Percentiles rank a stretch among this genome's conserved stretches.
Conservation (phyloP, 2,329 filamentous ascomycete species). For the Ascochyta fabae region DNA sequence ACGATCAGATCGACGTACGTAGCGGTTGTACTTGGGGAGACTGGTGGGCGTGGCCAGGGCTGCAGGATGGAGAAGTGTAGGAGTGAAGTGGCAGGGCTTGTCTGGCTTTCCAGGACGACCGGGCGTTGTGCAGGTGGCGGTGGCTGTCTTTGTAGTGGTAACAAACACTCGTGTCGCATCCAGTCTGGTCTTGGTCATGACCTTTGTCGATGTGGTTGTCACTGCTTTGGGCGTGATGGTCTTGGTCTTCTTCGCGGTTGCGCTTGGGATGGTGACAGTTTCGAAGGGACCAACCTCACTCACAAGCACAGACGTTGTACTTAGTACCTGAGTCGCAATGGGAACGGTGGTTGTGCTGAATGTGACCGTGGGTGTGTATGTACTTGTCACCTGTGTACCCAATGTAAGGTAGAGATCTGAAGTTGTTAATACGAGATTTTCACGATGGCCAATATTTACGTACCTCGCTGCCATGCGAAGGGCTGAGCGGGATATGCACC, state of each 20-base stretch:
- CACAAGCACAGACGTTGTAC: conserved; percentile 32
- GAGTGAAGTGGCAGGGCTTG: conserved; percentile 45
- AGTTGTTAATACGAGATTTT: conserved; percentile 5
- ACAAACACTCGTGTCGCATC: conserved; percentile 34
- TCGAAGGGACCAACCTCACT: conserved; percentile 37
- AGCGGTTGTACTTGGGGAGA: conserved; percentile 30
- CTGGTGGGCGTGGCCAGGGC: conserved; percentile 38
- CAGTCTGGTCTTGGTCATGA: conserved; percentile 36
- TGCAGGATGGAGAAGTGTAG: conserved; percentile 42
- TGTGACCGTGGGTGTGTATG: conserved; percentile 43
- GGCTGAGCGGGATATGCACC: conserved; percentile 47
- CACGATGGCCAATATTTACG: conserved; percentile 28
- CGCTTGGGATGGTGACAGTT: conserved; percentile 42
- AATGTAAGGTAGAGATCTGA: conserved; percentile 43
- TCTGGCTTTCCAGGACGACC: conserved; percentile 38
- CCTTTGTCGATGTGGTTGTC: conserved; percentile 34
- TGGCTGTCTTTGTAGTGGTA: conserved; percentile 45
- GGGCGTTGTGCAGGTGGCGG: conserved; percentile 48
- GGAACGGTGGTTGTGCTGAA: conserved; percentile 41
- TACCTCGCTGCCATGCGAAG: conserved; percentile 55
- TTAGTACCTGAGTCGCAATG: conserved; percentile 29
- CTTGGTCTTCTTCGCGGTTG: conserved; percentile 41
- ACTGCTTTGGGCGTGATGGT: conserved; percentile 41
- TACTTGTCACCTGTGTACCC: conserved; percentile 42
- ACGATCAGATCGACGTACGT: conserved; percentile 35